Evolutionary conservation across 2,329 filamentous ascomycete species (phyloP).

Genomic region (Didymellaceae sp.): DNA sequence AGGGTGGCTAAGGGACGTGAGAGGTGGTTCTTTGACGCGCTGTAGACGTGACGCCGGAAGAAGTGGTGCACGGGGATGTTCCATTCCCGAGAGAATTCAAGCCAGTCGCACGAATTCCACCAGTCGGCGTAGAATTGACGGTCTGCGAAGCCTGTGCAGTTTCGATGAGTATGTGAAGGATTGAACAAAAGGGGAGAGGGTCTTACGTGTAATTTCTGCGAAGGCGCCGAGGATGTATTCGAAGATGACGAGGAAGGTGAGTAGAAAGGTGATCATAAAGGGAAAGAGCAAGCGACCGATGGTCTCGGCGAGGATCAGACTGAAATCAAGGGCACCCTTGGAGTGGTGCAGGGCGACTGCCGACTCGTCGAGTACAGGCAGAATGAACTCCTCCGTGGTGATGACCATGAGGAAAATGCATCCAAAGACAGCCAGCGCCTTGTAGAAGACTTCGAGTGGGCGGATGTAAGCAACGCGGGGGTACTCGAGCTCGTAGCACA

Average conservation of each 20-base stretch:
- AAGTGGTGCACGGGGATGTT: conserved; percentile 98
- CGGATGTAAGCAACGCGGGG: conserved; percentile 77
- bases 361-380: conserved; percentile 83
- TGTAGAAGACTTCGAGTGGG: conserved; percentile 82
- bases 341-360: conserved; percentile 59
- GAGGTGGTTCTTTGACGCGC: conserved; percentile 76
- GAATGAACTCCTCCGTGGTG: conserved; percentile 92
- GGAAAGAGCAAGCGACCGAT: conserved; percentile 93
- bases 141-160: conserved; percentile 73
- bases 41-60: conserved; percentile 92
- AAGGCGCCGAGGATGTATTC: conserved; percentile 95
- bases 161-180: background rate
- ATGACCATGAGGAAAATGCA: conserved; percentile 95
- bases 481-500: conserved; percentile 98
- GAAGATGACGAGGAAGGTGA: conserved; percentile 98
- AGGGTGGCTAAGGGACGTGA: conserved; percentile 79
- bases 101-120: conserved; percentile 82
- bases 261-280: conserved; percentile 93
- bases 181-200: background rate
- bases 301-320: conserved; percentile 84
- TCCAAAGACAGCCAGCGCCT: conserved; percentile 88
- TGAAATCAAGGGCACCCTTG: conserved; percentile 65
- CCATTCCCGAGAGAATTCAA: conserved; percentile 90
- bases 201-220: conserved; percentile 79
- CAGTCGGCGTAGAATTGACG: conserved; percentile 87